These are phyloP conservation scores for Cutaneotrichosporon arboriforme DNA, from an alignment of 1,284 basidiomycete genomes.

Conservation along the genomic window DNA sequence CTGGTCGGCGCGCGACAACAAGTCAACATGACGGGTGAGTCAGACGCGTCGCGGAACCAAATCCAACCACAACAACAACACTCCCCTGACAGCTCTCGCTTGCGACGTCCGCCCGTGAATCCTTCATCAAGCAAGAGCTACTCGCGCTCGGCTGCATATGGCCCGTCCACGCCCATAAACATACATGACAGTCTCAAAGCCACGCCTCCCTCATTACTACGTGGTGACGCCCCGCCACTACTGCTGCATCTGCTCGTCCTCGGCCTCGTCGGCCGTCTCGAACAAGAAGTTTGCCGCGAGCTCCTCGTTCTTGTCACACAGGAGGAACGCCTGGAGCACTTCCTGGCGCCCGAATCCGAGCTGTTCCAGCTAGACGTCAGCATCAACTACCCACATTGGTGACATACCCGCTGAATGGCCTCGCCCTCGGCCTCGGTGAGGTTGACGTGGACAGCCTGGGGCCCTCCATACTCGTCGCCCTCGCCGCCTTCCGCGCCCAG, in stretches of 20 bases:
- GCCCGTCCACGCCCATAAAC: neutral
- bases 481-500: slow-evolving; percentile 48
- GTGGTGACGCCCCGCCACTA: neutral
- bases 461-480: slow-evolving; percentile 53
- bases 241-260: slow-evolving; percentile 43
- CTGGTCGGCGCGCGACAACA: neutral
- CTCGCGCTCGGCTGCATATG: neutral
- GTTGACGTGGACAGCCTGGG: slow-evolving; percentile 63
- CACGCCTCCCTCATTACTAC: neutral
- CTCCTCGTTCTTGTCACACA: slow-evolving; percentile 91
- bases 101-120: too few relatives aligned
- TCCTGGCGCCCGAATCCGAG: slow-evolving; percentile 77
- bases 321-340: slow-evolving; percentile 80
- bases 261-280: slow-evolving; percentile 63
- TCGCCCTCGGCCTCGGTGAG: slow-evolving; percentile 72
- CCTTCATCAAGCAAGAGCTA: too few relatives aligned
- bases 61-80: neutral
- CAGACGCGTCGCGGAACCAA: slow-evolving; percentile 19
- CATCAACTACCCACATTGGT: slow-evolving; percentile 52
- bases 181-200: neutral
- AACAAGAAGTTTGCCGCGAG: slow-evolving; percentile 87
- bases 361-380: slow-evolving; percentile 54
- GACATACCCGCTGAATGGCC: slow-evolving; percentile 63
- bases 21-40: slow-evolving; percentile 6
- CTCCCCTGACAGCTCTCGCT: neutral